Base-by-base conservation (phyloP, 805 yeast genomes). In the Millerago galiae region DNA sequence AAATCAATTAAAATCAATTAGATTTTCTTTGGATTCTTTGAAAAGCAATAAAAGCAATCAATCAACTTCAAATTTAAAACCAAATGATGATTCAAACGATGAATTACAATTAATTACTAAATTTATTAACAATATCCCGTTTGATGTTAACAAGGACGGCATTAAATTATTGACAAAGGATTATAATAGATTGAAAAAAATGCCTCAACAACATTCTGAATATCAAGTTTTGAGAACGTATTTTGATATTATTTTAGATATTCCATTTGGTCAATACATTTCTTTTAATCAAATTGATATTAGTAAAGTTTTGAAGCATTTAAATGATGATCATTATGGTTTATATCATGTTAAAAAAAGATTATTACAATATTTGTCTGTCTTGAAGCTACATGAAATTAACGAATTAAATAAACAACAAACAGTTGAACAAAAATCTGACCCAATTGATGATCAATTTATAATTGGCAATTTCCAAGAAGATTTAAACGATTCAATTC, bases 321-420 rank as follows among this genome's bases (percentile, higher is more conserved):
- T 86, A 21, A 85, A 86, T 51, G 64, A 67, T n/a, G 95, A 86
- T 54, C 95, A 86, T 56, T 83, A 77, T 55, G 95, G 95, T 0
- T 70, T 86, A 53, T 74, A 75, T 34, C 74, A 75, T 46, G 91
- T 83, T 36, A 88, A 88, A 60, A 79, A 74, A 50, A 68, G 96
- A 38, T 70, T 88, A 31, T 58, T 88, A 17, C 95, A 88, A 59
- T 86, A 87, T 58, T 66, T 88, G 26, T 88, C 93, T 5, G 89
- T 88, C 6, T 63, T 86, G 48, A 83, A 83, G 47, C 68, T 89
- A 34, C 61, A 61, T 17, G 55, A 53, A 14, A 50, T 51, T 26
- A 49, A 56, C 21, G 53, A 40, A 6, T 7, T 38, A 38, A 41
- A 44, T 25, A 34, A 42, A 29, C 25, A 39, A 26, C 12, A 13